Base-by-base conservation (phyloP, 2,329 filamentous ascomycete genomes). In the Talaromyces albobiverticillius region DNA sequence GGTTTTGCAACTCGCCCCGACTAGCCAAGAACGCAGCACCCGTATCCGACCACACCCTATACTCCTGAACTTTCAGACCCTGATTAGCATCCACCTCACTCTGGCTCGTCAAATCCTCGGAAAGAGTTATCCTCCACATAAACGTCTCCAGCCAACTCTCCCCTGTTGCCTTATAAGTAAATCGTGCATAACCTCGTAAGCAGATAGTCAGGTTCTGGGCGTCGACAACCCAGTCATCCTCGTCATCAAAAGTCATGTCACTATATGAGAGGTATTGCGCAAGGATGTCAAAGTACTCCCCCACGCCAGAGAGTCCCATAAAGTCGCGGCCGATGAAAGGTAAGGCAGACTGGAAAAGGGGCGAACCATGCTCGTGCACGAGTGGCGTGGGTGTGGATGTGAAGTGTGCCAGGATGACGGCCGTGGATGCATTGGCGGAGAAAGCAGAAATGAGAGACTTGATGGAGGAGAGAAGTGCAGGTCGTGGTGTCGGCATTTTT, bases 11-110 rank as follows among this genome's bases (percentile, higher is more conserved):
- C 10, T 38, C 46, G 4, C 65, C 67, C 25, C 60, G 59, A 34
- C 62, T 58, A 22, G 73, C 73, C 54, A 76, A 61, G 64, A 75
- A 75, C 23, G 71, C 72, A 31, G 73, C 73, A 18, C 73, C 74
- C 3, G 70, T 72, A 68, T 76, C 74, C 14, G 71, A 72, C 74
- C 74, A 76, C 25, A 76, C 66, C 40, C 67, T 61, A 65, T 75
- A 76, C 49, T 67, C 70, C 29, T 61, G 62, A n/a, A 76, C 67
- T 55, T 69, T 72, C 43, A 66, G 52, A 34, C 38, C 47, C 9
- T 48, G 50, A 4, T 42, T 54, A 32, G 48, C 48, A 25, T 50
- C 46, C 25, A 46, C 43, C 13, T 56, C 54, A 42, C 50, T 56
- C 29, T 52, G 36, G 4, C 54, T 45, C 16, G 22, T 50, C 11